Percentiles rank a stretch among this genome's conserved stretches.
Evolutionary conservation across 805 yeast genomes (phyloP).

Genomic region (Saccharomyces paradoxus): DNA sequence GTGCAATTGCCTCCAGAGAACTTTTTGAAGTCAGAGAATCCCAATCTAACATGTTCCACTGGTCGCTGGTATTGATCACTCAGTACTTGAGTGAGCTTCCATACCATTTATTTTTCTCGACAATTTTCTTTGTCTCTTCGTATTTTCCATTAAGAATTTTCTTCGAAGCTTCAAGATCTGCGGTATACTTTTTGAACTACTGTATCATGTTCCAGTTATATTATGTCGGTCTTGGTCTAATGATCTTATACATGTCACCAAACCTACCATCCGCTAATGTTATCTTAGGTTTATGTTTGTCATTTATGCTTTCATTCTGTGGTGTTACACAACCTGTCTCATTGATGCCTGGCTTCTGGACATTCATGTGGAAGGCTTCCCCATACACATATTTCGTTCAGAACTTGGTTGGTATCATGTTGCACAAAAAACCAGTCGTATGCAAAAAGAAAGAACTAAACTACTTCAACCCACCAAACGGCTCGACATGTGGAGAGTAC

Average conservation of each 20-base stretch:
- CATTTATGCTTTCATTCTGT: constrained; percentile 55
- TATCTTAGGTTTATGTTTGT: constrained; percentile 45
- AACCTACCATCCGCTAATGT: constrained; percentile 62
- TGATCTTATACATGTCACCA: constrained; percentile 49
- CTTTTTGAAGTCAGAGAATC: constrained; percentile 64
- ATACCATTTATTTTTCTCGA: constrained; percentile 41
- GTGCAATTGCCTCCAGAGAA: constrained; percentile 50
- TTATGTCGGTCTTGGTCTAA: constrained; percentile 42
- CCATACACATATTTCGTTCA: constrained; percentile 67
- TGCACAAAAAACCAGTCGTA: constrained; percentile 43
- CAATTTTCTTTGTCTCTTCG: constrained; percentile 46
- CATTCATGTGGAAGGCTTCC: constrained; percentile 67
- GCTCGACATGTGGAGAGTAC: constrained; percentile 57
- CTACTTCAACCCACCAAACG: constrained; percentile 45
- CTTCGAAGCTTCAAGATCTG: constrained; percentile 37
- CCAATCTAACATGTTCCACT: constrained; percentile 64
- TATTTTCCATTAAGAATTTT: constrained; percentile 42
- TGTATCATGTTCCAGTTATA: constrained; percentile 40
- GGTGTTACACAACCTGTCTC: constrained; percentile 55
- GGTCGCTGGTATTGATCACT: constrained; percentile 51
- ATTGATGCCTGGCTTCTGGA: constrained; percentile 76
- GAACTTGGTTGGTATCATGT: constrained; percentile 40
- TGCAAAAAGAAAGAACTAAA: constrained; percentile 46
- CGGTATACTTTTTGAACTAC: constrained; percentile 39
- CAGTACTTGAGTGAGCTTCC: constrained; percentile 55